Base-by-base conservation (phyloP, 805 yeast genomes). In the Candida pseudoglaebosa region DNA sequence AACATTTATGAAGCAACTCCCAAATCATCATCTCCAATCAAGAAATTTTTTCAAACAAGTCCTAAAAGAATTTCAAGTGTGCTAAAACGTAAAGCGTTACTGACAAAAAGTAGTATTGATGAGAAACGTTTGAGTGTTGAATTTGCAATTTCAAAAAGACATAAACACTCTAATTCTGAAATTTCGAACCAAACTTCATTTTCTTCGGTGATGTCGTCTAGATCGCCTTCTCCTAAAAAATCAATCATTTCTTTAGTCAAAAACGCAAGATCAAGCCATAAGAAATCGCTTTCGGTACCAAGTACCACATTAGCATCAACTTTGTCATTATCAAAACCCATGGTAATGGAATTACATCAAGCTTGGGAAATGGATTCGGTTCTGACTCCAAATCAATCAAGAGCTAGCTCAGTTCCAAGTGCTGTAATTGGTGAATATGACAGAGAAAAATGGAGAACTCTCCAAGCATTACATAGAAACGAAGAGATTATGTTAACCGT, bases 391-490 rank as follows among this genome's bases (percentile, higher is more conserved):
- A 63, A 59, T 39, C 48, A 55, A 45, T 71, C 75, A 2, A 57
- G 70, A 10, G 66, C 59, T 30, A 51, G 76, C 58, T 58, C 72
- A 50, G 43, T 69, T 28, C 84, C 85, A 1, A 68, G 79, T 29
- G 77, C 71, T 9, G 79, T 77, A 3, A 70, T 79, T 39, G 84
- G 85, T 0, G 78, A 77, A 49, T 80, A 80, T 50, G 86, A 80
- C 49, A 62, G 73, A 48, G 86, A 80, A 52, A 80, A 80, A 53
- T 79, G 84, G 84, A 62, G 73, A 40, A 73, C 77, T 0, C 62
- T 79, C 44, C 69, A 71, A 46, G 52, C 65, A 16, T 46, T 72
- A 36, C 54, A 45, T 28, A 40, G 31, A 22, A 30, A 37, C 4
- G 28, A 34, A 16, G 24, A 20, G 36, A 10, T 32, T n/a, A 4